Evolutionary conservation across 805 yeast species (phyloP).

Genomic region (Schwanniomyces occidentalis): DNA sequence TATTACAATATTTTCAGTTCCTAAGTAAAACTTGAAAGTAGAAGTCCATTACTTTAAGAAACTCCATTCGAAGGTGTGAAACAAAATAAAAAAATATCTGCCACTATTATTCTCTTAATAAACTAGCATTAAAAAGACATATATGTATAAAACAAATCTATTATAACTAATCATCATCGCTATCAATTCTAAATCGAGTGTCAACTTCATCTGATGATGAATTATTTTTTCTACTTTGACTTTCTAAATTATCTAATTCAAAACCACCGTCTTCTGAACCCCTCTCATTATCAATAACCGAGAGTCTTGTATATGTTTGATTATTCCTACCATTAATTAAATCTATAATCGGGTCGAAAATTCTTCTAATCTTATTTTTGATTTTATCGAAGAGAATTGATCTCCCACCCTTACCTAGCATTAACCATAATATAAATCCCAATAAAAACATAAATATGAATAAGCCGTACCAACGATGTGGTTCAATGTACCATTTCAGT

Average conservation of each 20-base stretch:
- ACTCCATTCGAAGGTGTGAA: too few species aligned
- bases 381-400: constrained; percentile 9
- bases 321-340: not conserved
- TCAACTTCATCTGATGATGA: constrained; percentile 3
- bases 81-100: too few species aligned
- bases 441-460: constrained; percentile 28
- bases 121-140: too few species aligned
- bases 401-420: constrained; percentile 33
- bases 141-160: too few species aligned
- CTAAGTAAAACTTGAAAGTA: too few species aligned
- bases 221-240: too few species aligned
- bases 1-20: too few species aligned
- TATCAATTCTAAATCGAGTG: constrained; percentile 17
- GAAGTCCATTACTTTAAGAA: too few species aligned
- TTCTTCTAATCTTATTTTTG: constrained; percentile 4
- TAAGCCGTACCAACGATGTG: constrained; percentile 43
- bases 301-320: not conserved
- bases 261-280: constrained; percentile 11
- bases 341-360: not conserved
- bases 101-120: too few species aligned
- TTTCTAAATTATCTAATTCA: constrained; percentile 9
- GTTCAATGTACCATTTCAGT: constrained; percentile 45
- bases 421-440: constrained; percentile 26
- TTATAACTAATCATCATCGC: constrained; percentile 16
- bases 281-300: too few species aligned